Evolutionary conservation across 257 asterid genomes (phyloP).

Genomic region (Solanum phureja): DNA sequence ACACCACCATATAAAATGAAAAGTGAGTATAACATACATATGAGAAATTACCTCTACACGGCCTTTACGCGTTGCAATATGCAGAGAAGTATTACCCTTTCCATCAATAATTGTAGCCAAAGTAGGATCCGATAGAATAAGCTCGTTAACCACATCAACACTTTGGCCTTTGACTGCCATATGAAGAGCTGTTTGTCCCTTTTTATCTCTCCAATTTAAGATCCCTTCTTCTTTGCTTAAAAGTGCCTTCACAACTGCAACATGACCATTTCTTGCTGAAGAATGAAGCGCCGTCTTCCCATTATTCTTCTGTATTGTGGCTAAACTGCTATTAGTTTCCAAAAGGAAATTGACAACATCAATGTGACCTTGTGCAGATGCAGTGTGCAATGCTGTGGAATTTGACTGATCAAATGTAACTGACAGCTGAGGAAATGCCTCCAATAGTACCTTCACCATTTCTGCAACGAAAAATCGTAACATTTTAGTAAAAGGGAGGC

Average conservation of each 20-base stretch:
- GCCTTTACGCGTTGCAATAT: conserved; percentile 62
- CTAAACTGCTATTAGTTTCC: conserved; percentile 49
- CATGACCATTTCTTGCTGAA: conserved; percentile 64
- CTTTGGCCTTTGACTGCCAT: conserved; percentile 69
- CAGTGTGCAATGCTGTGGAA: conserved; percentile 56
- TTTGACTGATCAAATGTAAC: conserved; percentile 67
- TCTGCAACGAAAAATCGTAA: conserved; percentile 19
- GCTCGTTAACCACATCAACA: conserved; percentile 40
- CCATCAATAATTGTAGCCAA: conserved; percentile 37
- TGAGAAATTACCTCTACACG: conserved; percentile 34
- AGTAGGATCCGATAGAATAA: conserved; percentile 25
- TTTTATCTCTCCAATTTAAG: conserved; percentile 49
- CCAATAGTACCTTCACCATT: conserved; percentile 46
- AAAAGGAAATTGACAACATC: conserved; percentile 52
- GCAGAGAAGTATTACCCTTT: conserved; percentile 63
- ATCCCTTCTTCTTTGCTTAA: conserved; percentile 50
- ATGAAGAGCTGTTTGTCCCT: conserved; percentile 84
- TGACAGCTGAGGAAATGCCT: conserved; percentile 48
- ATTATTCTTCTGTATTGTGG: conserved; percentile 56
- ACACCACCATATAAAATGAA: not conserved
- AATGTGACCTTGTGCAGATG: conserved; percentile 65
- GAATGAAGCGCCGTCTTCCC: conserved; percentile 69
- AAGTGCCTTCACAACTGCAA: conserved; percentile 53
- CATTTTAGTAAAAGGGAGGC: not conserved
- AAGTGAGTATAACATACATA: not conserved